Evolutionary conservation across 2,329 filamentous ascomycete species (phyloP).

Genomic region (Fusarium protoensiforme): DNA sequence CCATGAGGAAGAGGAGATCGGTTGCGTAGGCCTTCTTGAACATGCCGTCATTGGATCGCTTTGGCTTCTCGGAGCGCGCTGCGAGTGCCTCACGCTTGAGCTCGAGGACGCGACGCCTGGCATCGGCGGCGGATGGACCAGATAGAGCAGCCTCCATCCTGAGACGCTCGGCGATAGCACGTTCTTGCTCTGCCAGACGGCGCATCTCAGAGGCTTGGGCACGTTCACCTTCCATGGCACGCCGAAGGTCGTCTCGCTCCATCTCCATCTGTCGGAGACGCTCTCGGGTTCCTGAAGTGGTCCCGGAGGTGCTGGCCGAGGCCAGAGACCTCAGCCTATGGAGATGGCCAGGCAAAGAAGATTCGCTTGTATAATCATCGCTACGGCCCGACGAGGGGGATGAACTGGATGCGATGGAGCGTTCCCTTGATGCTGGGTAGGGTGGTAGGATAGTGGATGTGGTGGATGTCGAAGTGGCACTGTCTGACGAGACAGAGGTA

Average conservation of each 20-base stretch:
- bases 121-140: constrained; percentile 13
- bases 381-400: neutral
- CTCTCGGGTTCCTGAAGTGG: constrained; percentile 12
- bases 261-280: constrained; percentile 19
- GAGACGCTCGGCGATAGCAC: constrained; percentile 10
- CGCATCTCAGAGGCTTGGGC: neutral
- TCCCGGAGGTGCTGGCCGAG: constrained; percentile 6
- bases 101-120: constrained; percentile 13
- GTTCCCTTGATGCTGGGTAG: constrained; percentile 9
- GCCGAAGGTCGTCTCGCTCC: constrained; percentile 16
- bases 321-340: neutral
- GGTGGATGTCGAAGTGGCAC: constrained; percentile 2
- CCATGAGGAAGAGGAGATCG: constrained; percentile 52
- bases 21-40: constrained; percentile 49
- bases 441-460: constrained; percentile 10
- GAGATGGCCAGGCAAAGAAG: neutral
- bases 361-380: neutral
- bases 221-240: constrained; percentile 13
- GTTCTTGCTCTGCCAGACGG: neutral
- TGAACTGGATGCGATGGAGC: neutral
- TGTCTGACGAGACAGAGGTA: neutral
- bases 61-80: constrained; percentile 4
- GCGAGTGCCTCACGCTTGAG: constrained; percentile 20
- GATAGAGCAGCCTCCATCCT: constrained; percentile 5
- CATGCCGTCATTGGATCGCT: constrained; percentile 36